Evolutionary conservation across 768 basidiomycete genomes (phyloP), one percentile per base, ranked within the genome.

Genomic region (Dendrothele bispora): DNA sequence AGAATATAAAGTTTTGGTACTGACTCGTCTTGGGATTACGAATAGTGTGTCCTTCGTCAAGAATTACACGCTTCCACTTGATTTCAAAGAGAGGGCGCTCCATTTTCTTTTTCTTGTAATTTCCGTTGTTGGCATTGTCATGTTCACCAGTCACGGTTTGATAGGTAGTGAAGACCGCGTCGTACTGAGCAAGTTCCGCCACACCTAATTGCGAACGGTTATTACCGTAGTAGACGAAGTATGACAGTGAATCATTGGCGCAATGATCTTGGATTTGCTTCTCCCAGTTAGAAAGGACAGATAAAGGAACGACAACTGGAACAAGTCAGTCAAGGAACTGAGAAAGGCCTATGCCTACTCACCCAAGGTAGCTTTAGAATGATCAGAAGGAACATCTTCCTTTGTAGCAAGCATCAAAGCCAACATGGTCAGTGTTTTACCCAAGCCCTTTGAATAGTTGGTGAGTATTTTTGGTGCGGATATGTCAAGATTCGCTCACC

Each of bases 371-470:
- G 80, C 68, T 36, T 82, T 82, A 36, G 79, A 83, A 57, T 75
- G 82, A 3, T 74, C 77, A 2, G 60, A 49, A 1, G 82, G 73
- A 11, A 77, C 53, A 36, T 94, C 87, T 8, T 73, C 59, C 60
- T 84, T 86, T 2, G 93, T 94, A 2, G 88, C 83, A 22, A 94
- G 64, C 32, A 93, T 77, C 14, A 97, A 72, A 5, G 91, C 75
- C 32, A 97, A 69, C 79, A 93, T 91, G 0, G 90, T 92, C 34
- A 97, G 70, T 0, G 95, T 97, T 74, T 95, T 97, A 0, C 94
- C 94, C 85, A 86, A 51, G 6, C 34, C 38, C 50, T 39, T n/a
- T 22, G 15, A 25, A n/a, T 35, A 39, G 20, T 39, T 12, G 46
- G 17, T 17, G 27, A 0, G 15, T 7, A 25, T 24, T 18, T 20